Evolutionary conservation across 257 asterid species (phyloP).

Genomic region (Capsicum chinense): DNA sequence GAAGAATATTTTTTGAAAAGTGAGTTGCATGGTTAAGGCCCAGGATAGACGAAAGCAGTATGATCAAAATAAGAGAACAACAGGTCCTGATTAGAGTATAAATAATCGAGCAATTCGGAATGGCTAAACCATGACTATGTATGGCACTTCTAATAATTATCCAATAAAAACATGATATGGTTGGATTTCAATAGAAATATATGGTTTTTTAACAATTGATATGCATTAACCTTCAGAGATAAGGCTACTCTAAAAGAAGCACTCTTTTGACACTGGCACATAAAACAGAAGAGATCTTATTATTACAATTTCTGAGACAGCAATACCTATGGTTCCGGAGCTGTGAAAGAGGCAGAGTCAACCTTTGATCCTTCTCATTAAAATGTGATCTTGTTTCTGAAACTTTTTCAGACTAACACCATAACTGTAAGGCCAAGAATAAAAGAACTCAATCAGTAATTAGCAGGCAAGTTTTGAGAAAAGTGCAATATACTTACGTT

Average conservation of each 20-base stretch:
- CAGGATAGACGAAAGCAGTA: too few relatives aligned
- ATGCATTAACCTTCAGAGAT: conserved; percentile 5
- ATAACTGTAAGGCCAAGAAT: conserved; percentile 54
- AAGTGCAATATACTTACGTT: background rate
- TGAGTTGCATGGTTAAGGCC: too few relatives aligned
- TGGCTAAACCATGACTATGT: too few relatives aligned
- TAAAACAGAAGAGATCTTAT: background rate
- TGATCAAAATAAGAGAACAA: too few relatives aligned
- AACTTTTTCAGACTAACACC: conserved; percentile 86
- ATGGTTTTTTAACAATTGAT: background rate
- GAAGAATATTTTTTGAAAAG: too few relatives aligned
- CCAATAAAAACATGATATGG: background rate
- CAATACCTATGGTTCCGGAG: conserved; percentile 45
- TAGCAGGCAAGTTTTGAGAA: background rate
- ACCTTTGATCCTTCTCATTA: conserved; percentile 76
- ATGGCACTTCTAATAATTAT: background rate
- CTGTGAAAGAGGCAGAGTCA: conserved; percentile 89
- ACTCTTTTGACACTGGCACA: background rate
- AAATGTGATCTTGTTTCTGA: conserved; percentile 59
- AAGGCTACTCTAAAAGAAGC: background rate
- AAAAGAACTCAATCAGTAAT: conserved; percentile 34
- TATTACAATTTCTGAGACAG: conserved; percentile 28
- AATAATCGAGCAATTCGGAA: too few relatives aligned
- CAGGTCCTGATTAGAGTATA: too few relatives aligned
- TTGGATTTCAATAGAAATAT: conserved; percentile 7